Evolutionary conservation across 1,139 yeast genomes (phyloP), one percentile per base, ranked within the genome.

Genomic region (Yamadazyma aaseri): DNA sequence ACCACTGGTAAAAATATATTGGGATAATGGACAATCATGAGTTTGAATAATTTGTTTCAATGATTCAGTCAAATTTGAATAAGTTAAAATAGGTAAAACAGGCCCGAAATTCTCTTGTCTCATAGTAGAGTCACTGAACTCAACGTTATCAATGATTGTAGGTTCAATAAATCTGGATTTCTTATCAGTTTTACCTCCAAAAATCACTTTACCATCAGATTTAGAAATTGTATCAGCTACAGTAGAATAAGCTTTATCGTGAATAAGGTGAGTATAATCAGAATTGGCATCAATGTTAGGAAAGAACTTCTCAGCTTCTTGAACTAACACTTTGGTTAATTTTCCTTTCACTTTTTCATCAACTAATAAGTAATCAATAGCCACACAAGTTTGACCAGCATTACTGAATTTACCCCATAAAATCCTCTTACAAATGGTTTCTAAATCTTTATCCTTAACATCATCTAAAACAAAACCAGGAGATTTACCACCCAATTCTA

Each of bases 401-500:
- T 86, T 89, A 26, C 77, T 64, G 50, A 81, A 83, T 45, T 83
- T 77, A 21, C 92, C 92, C 86, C 94, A 86, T 4, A 76, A 71
- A 12, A 86, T 61, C 58, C 96, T 74, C 41, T 71, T 71, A 12
- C 89, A 79, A n/a, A 85, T 70, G 0, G 69, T 58, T 14, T 60
- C 58, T 33, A 85, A 45, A 45, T 79, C 71, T 23, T 50, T 50
- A 34, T 65, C 73, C 6, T 48, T 46, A 31, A 75, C 65, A 32
- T 73, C 67, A 29, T 72, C 66, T 34, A 89, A 75, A 8, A 89
- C 65, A 44, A 89, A 71, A 1, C 78, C 86, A 0, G 97, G 97
- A 3, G 92, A 82, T 56, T 89, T 89, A n/a, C 97, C 97, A 33
- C 97, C 97, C 31, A 92, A 70, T 60, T 90, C 97, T 42, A 92